Evolutionary conservation across 768 basidiomycete genomes (phyloP).

Genomic region (Lactarius psammicola): DNA sequence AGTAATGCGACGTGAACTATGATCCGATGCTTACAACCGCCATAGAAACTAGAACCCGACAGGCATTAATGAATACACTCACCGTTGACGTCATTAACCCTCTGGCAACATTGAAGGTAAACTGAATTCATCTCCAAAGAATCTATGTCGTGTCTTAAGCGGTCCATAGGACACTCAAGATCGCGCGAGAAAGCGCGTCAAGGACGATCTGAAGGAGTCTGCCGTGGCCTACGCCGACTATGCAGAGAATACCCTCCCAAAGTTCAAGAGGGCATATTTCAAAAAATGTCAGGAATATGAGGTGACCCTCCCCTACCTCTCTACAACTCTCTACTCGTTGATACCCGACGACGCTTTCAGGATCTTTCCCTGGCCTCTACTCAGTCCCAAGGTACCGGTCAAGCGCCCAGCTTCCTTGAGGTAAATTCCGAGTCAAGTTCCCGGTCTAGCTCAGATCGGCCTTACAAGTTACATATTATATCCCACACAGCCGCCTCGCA

Average conservation of each 20-base stretch:
- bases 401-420: conserved; percentile 35
- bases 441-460: conserved; percentile 46
- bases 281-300: conserved; percentile 89
- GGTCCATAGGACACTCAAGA: conserved; percentile 78
- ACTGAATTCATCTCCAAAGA: neutral
- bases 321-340: neutral
- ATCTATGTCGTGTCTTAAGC: neutral
- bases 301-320: conserved; percentile 41
- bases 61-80: conserved; percentile 75
- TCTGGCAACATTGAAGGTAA: conserved; percentile 64
- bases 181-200: conserved; percentile 83
- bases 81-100: conserved; percentile 70
- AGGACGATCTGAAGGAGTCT: conserved; percentile 85
- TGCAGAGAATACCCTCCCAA: conserved; percentile 75
- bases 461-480: conserved; percentile 55
- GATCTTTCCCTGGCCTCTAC: conserved; percentile 59
- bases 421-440: conserved; percentile 38
- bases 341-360: conserved; percentile 38
- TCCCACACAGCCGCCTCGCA: conserved; percentile 69
- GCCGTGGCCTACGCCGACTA: conserved; percentile 73
- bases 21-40: neutral
- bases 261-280: conserved; percentile 72
- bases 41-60: conserved; percentile 76
- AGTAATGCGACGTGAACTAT: neutral
- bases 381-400: conserved; percentile 36